phyloP scores from a whole-genome alignment of 805 yeast species.

The Teunomyces funiuensis region DNA sequence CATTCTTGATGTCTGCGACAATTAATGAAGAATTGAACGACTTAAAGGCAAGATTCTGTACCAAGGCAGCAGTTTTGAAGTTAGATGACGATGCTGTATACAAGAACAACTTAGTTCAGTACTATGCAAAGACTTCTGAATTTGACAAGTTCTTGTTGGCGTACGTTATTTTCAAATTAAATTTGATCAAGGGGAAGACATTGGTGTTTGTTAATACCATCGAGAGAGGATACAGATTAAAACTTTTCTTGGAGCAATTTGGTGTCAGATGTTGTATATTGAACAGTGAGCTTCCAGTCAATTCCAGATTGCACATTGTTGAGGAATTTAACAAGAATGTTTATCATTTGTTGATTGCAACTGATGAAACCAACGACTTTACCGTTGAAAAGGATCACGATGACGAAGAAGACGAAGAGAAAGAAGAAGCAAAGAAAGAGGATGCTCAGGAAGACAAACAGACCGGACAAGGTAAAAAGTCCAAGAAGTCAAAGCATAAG shows the following conservation, averaged over 20 bases:
- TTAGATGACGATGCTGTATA: slow-evolving; percentile 65
- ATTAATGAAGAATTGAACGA: slow-evolving; percentile 80
- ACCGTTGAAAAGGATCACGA: slow-evolving; percentile 52
- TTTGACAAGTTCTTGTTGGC: slow-evolving; percentile 88
- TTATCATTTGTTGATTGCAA: slow-evolving; percentile 85
- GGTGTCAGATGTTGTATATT: slow-evolving; percentile 87
- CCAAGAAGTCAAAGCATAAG: slow-evolving; percentile 23
- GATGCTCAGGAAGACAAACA: slow-evolving; percentile 19
- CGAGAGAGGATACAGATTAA: slow-evolving; percentile 92
- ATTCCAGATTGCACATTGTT: slow-evolving; percentile 90
- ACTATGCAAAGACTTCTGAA: slow-evolving; percentile 82
- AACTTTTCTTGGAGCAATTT: slow-evolving; percentile 88
- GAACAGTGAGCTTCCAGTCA: slow-evolving; percentile 89
- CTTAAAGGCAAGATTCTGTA: slow-evolving; percentile 75
- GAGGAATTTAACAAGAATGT: slow-evolving; percentile 92
- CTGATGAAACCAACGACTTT: slow-evolving; percentile 78
- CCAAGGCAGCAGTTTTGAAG: slow-evolving; percentile 77
- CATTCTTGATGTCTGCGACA: slow-evolving; percentile 96
- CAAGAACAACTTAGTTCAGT: slow-evolving; percentile 70
- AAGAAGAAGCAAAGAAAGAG: slow-evolving; percentile 18
- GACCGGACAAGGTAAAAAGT: slow-evolving; percentile 13
- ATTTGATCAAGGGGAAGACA: slow-evolving; percentile 86
- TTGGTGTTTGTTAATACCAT: slow-evolving; percentile 88
- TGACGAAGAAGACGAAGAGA: slow-evolving; percentile 33
- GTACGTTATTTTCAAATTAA: slow-evolving; percentile 87